These are phyloP conservation scores for Parastagonospora nodorum DNA, from an alignment of 2,329 filamentous ascomycete species.

Conservation along the genomic window DNA sequence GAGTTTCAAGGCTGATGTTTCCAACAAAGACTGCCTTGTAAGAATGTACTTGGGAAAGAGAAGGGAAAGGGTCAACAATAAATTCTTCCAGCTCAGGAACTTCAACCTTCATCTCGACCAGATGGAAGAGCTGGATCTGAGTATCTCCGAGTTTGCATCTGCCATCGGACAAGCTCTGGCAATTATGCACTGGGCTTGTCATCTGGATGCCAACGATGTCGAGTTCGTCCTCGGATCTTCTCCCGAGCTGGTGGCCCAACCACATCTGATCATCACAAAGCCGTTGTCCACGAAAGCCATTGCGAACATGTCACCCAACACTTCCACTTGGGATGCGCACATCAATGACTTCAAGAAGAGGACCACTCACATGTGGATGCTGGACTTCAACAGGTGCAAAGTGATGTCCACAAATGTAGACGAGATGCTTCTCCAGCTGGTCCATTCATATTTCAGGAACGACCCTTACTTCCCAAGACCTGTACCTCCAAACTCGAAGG, in stretches of 20 bases:
- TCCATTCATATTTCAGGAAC: slow-evolving; percentile 53
- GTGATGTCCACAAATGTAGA: slow-evolving; percentile 48
- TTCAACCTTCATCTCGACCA: slow-evolving; percentile 57
- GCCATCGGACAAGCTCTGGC: slow-evolving; percentile 57
- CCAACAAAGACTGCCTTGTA: slow-evolving; percentile 52
- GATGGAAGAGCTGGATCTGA: slow-evolving; percentile 51
- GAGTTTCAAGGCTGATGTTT: slow-evolving; percentile 18
- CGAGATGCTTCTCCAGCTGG: slow-evolving; percentile 44
- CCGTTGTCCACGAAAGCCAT: background rate
- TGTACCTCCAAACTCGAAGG: background rate
- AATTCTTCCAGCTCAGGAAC: slow-evolving; percentile 52
- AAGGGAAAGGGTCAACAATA: slow-evolving; percentile 4
- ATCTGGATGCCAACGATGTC: slow-evolving; percentile 58
- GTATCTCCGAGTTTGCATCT: slow-evolving; percentile 44
- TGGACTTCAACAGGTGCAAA: slow-evolving; percentile 66
- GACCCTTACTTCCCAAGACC: slow-evolving; percentile 55
- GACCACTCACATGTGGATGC: slow-evolving; percentile 30
- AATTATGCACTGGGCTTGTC: slow-evolving; percentile 54
- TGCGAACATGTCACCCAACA: background rate
- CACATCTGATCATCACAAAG: background rate
- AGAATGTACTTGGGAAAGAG: slow-evolving; percentile 54
- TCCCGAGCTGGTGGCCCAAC: slow-evolving; percentile 1
- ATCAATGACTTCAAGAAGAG: background rate
- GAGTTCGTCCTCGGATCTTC: slow-evolving; percentile 57
- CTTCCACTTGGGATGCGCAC: background rate